Percentiles rank a stretch among this genome's conserved stretches.
Evolutionary conservation across 495 filamentous ascomycete genomes (phyloP).

Genomic region (Podospora sp.): DNA sequence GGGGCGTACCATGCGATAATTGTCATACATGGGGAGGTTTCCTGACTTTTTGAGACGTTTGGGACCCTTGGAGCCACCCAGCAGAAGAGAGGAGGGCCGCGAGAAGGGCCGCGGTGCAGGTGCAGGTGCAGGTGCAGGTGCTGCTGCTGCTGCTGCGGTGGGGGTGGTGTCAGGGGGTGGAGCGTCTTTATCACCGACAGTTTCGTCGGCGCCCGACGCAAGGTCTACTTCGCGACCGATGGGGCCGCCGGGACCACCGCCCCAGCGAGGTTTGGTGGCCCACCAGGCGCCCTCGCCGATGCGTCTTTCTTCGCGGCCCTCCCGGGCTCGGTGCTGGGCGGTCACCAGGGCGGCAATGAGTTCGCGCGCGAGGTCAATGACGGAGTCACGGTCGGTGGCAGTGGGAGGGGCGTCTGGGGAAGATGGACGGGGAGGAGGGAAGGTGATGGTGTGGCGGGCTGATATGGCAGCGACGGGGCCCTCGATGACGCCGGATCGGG

Average conservation of each 20-base stretch:
- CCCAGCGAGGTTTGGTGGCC: constrained; percentile 73
- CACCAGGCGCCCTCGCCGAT: constrained; percentile 83
- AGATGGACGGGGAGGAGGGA: constrained; percentile 33
- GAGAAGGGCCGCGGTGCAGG: not conserved
- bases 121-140: not conserved
- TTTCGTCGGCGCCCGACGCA: constrained; percentile 37
- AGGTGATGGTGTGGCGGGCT: constrained; percentile 56
- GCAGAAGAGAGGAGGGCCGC: not conserved
- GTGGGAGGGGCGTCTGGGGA: not conserved
- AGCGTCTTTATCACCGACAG: constrained; percentile 49
- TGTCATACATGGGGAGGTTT: constrained; percentile 56
- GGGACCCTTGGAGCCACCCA: constrained; percentile 43
- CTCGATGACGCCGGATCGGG: constrained; percentile 72
- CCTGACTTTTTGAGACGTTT: constrained; percentile 51
- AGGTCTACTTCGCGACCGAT: constrained; percentile 58
- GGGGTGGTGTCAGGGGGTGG: constrained; percentile 17
- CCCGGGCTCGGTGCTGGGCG: constrained; percentile 79
- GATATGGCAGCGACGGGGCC: constrained; percentile 72
- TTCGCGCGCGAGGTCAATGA: constrained; percentile 73
- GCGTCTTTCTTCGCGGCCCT: constrained; percentile 64
- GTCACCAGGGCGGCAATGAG: constrained; percentile 72
- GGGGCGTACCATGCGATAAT: constrained; percentile 61
- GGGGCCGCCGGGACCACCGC: constrained; percentile 68
- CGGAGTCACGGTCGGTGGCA: constrained; percentile 46
- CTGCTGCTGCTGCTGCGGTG: not conserved